Evolutionary conservation across 345 rosid species (phyloP).

Genomic region (Ceriops decandra): DNA sequence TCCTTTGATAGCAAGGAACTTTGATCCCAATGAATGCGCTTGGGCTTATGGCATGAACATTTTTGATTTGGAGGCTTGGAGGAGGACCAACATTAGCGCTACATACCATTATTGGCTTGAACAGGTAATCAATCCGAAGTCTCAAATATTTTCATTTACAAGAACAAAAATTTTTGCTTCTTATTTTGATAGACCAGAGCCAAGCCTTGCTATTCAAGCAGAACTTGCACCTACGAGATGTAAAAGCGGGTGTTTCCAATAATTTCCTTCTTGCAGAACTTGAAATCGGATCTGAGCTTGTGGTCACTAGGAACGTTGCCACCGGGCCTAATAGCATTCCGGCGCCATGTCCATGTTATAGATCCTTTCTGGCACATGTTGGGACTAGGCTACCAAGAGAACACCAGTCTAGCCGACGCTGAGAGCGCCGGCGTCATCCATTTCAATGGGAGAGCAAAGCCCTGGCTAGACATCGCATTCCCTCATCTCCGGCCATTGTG

Average conservation of each 20-base stretch:
- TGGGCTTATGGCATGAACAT: slow-evolving; percentile 99
- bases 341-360: slow-evolving; percentile 72
- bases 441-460: slow-evolving; percentile 97
- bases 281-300: slow-evolving; percentile 88
- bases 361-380: slow-evolving; percentile 99
- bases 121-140: slow-evolving; percentile 42
- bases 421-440: slow-evolving; percentile 83
- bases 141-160: not conserved
- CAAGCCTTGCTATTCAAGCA: no score
- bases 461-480: slow-evolving; percentile 96
- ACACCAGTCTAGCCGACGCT: slow-evolving; percentile 55
- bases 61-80: slow-evolving; percentile 88
- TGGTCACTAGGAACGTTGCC: slow-evolving; percentile 98
- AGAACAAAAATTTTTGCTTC: not conserved
- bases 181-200: no score
- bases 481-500: slow-evolving; percentile 79
- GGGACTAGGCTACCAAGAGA: slow-evolving; percentile 94
- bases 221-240: no score
- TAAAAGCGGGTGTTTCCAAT: not conserved
- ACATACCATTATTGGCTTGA: slow-evolving; percentile 89
- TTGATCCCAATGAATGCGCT: slow-evolving; percentile 79
- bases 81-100: slow-evolving; percentile 79
- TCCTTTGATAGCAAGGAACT: slow-evolving; percentile 55
- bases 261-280: slow-evolving; percentile 53
- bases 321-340: slow-evolving; percentile 89